Conservation (phyloP, 495 filamentous ascomycete genomes). For the Xylaria scruposa region DNA sequence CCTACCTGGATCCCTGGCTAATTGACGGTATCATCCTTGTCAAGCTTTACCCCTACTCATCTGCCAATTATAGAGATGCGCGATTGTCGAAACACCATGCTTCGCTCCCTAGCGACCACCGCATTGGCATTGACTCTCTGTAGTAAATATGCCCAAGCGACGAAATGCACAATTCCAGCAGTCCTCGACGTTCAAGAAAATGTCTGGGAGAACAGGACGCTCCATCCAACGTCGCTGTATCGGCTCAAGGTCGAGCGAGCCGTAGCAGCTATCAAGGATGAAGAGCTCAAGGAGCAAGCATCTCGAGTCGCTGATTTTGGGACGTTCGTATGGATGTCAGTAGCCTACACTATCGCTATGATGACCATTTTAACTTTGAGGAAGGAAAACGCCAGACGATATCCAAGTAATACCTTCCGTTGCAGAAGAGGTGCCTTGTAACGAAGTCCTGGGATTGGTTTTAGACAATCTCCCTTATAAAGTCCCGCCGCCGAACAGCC, state of each 20-base stretch:
- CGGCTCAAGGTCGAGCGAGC: conserved; percentile 44
- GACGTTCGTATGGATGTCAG: conserved; percentile 27
- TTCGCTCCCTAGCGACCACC: neutral
- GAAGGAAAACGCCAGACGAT: conserved; percentile 26
- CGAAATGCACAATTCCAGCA: conserved; percentile 36
- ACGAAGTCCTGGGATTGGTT: neutral
- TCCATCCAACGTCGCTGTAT: conserved; percentile 49
- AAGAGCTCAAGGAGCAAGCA: conserved; percentile 20
- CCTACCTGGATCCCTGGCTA: neutral
- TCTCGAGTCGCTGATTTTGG: conserved; percentile 11
- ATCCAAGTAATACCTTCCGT: neutral
- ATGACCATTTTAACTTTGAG: neutral
- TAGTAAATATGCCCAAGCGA: neutral
- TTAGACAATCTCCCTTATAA: no score
- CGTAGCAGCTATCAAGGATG: conserved; percentile 25
- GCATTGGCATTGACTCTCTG: neutral
- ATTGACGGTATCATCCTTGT: neutral
- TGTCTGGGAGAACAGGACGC: conserved; percentile 40
- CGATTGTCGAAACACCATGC: neutral
- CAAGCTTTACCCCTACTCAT: no score
- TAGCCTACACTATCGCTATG: neutral
- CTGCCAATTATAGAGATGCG: neutral
- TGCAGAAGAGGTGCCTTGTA: conserved; percentile 22
- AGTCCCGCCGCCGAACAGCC: no score
- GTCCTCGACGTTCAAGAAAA: conserved; percentile 40